Evolutionary conservation across 441 rosid genomes (phyloP).

Genomic region (Breynia disticha): DNA sequence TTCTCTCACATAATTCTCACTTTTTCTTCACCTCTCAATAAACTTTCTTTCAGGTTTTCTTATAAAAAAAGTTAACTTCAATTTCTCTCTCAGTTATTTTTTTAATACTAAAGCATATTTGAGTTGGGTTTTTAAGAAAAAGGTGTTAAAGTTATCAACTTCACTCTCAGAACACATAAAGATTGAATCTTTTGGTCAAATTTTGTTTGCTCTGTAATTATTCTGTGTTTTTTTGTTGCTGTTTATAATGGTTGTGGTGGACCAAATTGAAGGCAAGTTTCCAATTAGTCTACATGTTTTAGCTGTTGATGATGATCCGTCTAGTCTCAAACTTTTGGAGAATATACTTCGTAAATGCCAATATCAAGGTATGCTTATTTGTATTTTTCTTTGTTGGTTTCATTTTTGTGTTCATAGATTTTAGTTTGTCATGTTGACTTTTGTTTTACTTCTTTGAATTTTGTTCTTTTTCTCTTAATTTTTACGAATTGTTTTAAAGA

Average conservation of each 20-base stretch:
- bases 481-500: not conserved
- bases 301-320: constrained; percentile 88
- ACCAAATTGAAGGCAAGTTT: constrained; percentile 33
- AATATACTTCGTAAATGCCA: constrained; percentile 68
- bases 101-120: constrained; percentile 9
- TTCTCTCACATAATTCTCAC: too few relatives aligned
- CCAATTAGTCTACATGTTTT: constrained; percentile 80
- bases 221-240: constrained; percentile 12
- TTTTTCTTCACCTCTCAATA: too few relatives aligned
- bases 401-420: not conserved
- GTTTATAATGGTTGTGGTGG: constrained; percentile 32
- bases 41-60: too few relatives aligned
- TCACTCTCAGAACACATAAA: constrained; percentile 4
- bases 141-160: constrained; percentile 1
- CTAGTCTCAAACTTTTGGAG: constrained; percentile 65
- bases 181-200: constrained; percentile 1
- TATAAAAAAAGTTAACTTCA: not conserved
- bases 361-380: constrained; percentile 50
- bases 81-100: constrained; percentile 8
- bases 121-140: constrained; percentile 20
- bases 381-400: not conserved
- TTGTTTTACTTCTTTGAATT: not conserved
- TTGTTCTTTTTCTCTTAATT: not conserved
- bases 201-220: constrained; percentile 10
- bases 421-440: not conserved